phyloP scores from a whole-genome alignment of 768 basidiomycete species.

The Russula virescens region DNA sequence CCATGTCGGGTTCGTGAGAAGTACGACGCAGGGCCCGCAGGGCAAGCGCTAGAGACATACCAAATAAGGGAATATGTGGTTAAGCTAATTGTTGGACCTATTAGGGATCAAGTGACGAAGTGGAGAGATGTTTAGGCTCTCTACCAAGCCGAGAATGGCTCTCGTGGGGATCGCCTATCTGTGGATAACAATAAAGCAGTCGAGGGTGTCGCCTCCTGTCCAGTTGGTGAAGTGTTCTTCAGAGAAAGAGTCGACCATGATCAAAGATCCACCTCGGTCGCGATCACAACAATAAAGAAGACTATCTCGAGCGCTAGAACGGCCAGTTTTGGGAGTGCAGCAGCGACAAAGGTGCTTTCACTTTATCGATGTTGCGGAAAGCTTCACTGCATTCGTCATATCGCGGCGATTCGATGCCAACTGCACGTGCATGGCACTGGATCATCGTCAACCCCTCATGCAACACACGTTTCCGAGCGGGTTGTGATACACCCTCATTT shows the following conservation, averaged over 20 bases:
- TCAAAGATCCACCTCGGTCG: not conserved
- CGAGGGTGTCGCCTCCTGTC: not conserved
- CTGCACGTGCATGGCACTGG: conserved; percentile 5
- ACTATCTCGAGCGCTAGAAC: not conserved
- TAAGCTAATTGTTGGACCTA: conserved; percentile 11
- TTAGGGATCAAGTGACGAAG: not conserved
- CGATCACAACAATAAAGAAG: conserved; percentile 1
- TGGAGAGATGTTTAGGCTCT: not conserved
- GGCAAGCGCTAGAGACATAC: too few species aligned
- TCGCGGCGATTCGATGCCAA: conserved; percentile 5
- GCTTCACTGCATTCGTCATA: conserved; percentile 7
- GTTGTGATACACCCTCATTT: not conserved
- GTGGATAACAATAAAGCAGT: conserved; percentile 9
- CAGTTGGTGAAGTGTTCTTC: not conserved
- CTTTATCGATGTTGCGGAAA: conserved; percentile 1
- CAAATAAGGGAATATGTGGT: not conserved
- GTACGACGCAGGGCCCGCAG: too few species aligned
- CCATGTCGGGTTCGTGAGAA: too few species aligned
- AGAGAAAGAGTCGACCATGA: not conserved
- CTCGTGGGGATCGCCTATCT: not conserved
- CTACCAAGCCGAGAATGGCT: not conserved
- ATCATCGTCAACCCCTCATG: conserved; percentile 20
- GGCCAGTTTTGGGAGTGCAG: conserved; percentile 1
- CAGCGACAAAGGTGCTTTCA: not conserved
- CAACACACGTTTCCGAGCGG: conserved; percentile 3